These are phyloP conservation scores for Penicillium polonicum DNA, from an alignment of 2,329 filamentous ascomycete species.

Conservation along the genomic window DNA sequence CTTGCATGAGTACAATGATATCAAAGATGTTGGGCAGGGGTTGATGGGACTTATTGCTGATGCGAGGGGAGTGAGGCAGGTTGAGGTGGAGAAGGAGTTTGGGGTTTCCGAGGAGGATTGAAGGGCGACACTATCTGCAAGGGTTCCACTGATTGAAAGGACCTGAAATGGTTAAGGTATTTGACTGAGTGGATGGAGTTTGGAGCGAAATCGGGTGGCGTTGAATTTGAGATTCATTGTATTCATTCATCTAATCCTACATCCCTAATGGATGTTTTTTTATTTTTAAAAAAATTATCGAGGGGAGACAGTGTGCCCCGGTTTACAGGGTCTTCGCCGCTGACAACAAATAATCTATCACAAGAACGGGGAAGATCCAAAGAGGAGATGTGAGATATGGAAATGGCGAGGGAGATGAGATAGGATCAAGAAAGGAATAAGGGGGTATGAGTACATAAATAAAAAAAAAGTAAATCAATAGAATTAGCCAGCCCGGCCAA, in stretches of 20 bases:
- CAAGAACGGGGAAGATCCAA: neutral
- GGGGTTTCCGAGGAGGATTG: constrained; percentile 40
- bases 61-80: constrained; percentile 56
- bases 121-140: neutral
- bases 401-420: neutral
- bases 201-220: neutral
- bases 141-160: neutral
- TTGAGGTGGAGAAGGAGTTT: constrained; percentile 43
- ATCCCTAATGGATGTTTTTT: neutral
- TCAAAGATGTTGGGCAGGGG: constrained; percentile 66
- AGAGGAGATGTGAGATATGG: neutral
- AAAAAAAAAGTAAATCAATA: neutral
- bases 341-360: neutral
- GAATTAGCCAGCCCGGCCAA: constrained; percentile 56
- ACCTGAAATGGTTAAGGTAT: neutral
- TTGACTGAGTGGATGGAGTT: neutral
- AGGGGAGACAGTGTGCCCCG: neutral
- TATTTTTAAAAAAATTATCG: neutral
- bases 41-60: constrained; percentile 68
- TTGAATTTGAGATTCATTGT: constrained; percentile 5
- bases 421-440: constrained; percentile 1
- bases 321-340: neutral
- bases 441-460: neutral
- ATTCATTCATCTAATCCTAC: constrained; percentile 6
- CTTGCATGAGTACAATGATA: constrained; percentile 69